Percentiles rank a stretch among this genome's conserved stretches.
Evolutionary conservation across 2,329 filamentous ascomycete genomes (phyloP).

Genomic region (Blastomyces gilchristii): DNA sequence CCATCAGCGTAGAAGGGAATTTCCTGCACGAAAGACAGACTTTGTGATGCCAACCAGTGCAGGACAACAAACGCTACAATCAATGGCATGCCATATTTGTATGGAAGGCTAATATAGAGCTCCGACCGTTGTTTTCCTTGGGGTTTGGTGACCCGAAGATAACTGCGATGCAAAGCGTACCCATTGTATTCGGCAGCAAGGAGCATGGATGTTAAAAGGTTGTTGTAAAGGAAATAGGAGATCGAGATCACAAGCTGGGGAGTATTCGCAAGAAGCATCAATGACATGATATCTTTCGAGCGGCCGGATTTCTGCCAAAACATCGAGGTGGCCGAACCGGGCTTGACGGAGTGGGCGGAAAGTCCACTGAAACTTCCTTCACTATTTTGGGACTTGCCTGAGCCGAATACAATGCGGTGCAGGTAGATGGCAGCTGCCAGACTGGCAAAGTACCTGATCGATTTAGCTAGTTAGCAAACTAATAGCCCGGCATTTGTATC

Average conservation of each 20-base stretch:
- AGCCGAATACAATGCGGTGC: neutral
- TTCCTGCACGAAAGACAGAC: constrained; percentile 36
- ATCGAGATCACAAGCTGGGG: constrained; percentile 29
- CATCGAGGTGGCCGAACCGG: neutral
- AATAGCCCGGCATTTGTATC: neutral
- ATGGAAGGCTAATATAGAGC: constrained; percentile 39
- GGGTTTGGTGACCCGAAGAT: constrained; percentile 33
- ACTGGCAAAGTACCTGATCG: neutral
- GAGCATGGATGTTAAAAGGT: constrained; percentile 38
- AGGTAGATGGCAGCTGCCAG: neutral
- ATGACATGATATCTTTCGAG: constrained; percentile 1
- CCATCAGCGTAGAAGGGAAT: constrained; percentile 15
- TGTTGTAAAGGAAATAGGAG: constrained; percentile 29
- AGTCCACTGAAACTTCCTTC: neutral
- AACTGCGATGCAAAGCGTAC: constrained; percentile 30
- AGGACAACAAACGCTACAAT: constrained; percentile 28
- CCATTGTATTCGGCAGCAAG: constrained; percentile 40
- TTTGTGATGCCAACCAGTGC: constrained; percentile 43
- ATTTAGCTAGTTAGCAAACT: neutral
- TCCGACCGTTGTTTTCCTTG: constrained; percentile 29
- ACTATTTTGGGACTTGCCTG: neutral
- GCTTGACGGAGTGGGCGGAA: neutral
- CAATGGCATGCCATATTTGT: constrained; percentile 36
- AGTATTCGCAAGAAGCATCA: constrained; percentile 24
- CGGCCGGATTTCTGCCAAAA: neutral